Evolutionary conservation across 805 yeast genomes (phyloP), one percentile per base, ranked within the genome.

Genomic region (Kazachstania bromeliacearum): DNA sequence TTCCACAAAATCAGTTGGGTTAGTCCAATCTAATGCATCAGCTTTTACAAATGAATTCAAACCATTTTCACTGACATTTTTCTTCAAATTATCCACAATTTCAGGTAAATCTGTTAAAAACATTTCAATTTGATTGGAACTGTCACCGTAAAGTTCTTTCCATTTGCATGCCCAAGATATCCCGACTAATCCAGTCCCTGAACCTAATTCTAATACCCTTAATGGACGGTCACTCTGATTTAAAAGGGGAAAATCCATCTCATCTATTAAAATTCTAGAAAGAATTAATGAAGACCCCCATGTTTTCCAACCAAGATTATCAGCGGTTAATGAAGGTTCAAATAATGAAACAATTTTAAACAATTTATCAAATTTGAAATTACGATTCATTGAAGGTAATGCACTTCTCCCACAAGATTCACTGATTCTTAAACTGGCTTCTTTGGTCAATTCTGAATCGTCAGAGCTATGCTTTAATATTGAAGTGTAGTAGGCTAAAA

Each of bases 181-280:
- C 0, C 97, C 96, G 3, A 79, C 80, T 12, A 89, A 64, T 0
- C 98, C 98, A 0, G 98, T 92, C 0, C 98, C 98, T 0, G 97
- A 69, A 0, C 98, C 98, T n/a, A 92, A 62, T 50, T 89, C 98
- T 20, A 83, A 54, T 0, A 78, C 56, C 24, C 55, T 33, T 52
- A 47, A 12, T 46, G 45, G 41, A 13, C 40, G 30, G 4, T 23
- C 14, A 7, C 13, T 10, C 2, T 14, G 21, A 12, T 10, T 25
- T 8, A 13, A 29, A 32, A 32, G 26, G n/a, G 17, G 20, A 4
- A 16, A 14, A 8, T 7, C 9, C 22, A 35, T 47, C 7, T 52
- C 49, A 19, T 54, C 46, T 5, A 68, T 55, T 3, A 85, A 53
- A 18, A 81, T 58, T 20, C 62, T 62, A 3, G 92, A 70, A 17